These are phyloP conservation scores for Yamadazyma mexicana DNA, from an alignment of 1,139 yeast species.

Conservation along the genomic window DNA sequence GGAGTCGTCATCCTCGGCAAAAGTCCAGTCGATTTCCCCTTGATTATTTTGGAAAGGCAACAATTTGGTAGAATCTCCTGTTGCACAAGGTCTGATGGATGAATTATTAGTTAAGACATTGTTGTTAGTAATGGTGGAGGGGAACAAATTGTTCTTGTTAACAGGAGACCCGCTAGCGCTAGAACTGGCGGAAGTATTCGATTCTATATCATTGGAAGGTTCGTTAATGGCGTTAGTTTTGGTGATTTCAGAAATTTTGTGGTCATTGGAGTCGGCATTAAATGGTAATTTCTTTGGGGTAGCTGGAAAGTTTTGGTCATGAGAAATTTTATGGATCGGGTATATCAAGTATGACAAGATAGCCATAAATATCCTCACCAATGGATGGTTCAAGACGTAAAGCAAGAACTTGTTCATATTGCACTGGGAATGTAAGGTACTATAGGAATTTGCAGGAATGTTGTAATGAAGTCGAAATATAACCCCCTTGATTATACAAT, in stretches of 20 bases:
- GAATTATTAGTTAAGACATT: slow-evolving; percentile 4
- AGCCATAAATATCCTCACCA: slow-evolving; percentile 10
- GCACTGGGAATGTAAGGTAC: neutral
- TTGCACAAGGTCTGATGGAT: slow-evolving; percentile 45
- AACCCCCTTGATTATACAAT: neutral
- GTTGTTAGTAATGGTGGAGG: slow-evolving; percentile 10
- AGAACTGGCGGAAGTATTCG: slow-evolving; percentile 4
- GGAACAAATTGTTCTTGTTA: slow-evolving; percentile 10
- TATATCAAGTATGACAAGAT: slow-evolving; percentile 8
- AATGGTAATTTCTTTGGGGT: neutral
- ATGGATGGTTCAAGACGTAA: slow-evolving; percentile 8
- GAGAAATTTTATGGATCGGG: slow-evolving; percentile 2
- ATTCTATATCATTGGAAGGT: neutral
- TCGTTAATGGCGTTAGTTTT: neutral
- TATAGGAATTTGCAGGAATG: too few relatives aligned
- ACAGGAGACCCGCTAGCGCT: slow-evolving; percentile 6
- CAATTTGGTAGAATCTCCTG: slow-evolving; percentile 46
- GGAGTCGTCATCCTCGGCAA: slow-evolving; percentile 38
- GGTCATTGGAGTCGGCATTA: neutral
- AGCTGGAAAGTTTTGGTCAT: neutral
- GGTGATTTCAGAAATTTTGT: neutral
- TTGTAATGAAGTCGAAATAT: too few relatives aligned
- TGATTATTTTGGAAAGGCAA: slow-evolving; percentile 51
- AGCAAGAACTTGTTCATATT: slow-evolving; percentile 7
- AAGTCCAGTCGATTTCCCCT: slow-evolving; percentile 61